Evolutionary conservation across 306 rosid genomes (phyloP).

Genomic region (Elaeagnus macrophylla): DNA sequence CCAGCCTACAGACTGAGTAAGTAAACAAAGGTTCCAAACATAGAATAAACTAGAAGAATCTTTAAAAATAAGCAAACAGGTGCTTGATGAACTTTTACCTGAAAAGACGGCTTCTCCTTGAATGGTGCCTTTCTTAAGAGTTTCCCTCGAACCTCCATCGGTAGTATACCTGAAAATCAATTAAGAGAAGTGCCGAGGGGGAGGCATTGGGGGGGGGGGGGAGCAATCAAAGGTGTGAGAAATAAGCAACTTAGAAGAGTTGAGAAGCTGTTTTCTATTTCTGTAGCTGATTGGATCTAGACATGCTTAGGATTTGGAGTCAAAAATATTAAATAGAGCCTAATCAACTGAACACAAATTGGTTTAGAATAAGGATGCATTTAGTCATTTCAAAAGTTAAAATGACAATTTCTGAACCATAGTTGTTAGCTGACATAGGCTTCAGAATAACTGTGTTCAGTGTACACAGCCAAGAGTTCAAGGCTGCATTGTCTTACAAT

Average conservation of each 20-base stretch:
- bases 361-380: too few species aligned
- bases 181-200: not conserved
- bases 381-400: too few species aligned
- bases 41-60: not conserved
- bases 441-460: not conserved
- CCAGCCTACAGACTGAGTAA: not conserved
- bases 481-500: slow-evolving; percentile 46
- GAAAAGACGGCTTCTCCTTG: slow-evolving; percentile 69
- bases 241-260: too few species aligned
- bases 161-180: slow-evolving; percentile 65
- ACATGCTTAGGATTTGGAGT: too few species aligned
- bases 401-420: not conserved
- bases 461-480: slow-evolving; percentile 9
- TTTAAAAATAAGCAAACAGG: not conserved
- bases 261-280: not conserved
- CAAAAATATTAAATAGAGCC: too few species aligned
- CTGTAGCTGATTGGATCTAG: too few species aligned
- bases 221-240: too few species aligned
- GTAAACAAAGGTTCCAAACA: not conserved
- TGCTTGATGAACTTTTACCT: slow-evolving; percentile 35
- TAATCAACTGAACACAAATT: too few species aligned
- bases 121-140: slow-evolving; percentile 80
- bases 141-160: slow-evolving; percentile 83
- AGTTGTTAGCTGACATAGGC: not conserved
- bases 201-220: too few species aligned